Base-by-base conservation (phyloP, 23 red algal species). In the Cyanidiococcus yangmingshanensis region DNA sequence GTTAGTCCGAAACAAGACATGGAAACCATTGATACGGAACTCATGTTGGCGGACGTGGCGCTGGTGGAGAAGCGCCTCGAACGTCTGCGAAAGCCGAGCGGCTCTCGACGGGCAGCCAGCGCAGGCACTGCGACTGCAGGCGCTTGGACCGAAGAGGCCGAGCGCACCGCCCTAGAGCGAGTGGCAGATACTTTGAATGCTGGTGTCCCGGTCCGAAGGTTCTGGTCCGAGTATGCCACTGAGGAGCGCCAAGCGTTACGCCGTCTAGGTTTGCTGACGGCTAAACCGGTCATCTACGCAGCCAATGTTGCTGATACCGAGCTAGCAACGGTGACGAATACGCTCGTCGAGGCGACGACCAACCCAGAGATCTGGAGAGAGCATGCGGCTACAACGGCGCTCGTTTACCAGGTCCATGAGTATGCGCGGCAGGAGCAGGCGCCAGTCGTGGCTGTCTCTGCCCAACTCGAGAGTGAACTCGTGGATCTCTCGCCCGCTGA, bases 211-310 rank as follows among this genome's bases (percentile, higher is more conserved):
- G 86, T 85, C 0, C 76, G 88, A 37, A 33, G 40, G 26, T 74
- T 45, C 21, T 71, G 7, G 27, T 40, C 68, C 27, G 87, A 89
- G 21, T 80, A 86, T 38, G 34, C 88, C 0, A 77, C 79, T 1
- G 88, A 98, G 39, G 94, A 98, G 79, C 38, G 39, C 18, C 74
- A 57, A 1, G 74, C 79, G 0, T 40, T 98, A 32, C 59, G 68
- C 30, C 85, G 63, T 0, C 84, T 98, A 57, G 86, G 86, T 26
- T 76, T 98, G 50, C 77, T 98, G 31, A 98, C 87, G 3, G 39
- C 90, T 54, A 98, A 98, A 81, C 94, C 94, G 29, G 82, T 98
- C n/a, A 58, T 98, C 39, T 98, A 90, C 63, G 94, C 94, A 32
- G 94, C 94, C 34, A 98, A 98, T 41, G 94, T 98, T 18, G 51